Base-by-base conservation (phyloP, 1,284 basidiomycete species). In the Sanghuangporus baumii region DNA sequence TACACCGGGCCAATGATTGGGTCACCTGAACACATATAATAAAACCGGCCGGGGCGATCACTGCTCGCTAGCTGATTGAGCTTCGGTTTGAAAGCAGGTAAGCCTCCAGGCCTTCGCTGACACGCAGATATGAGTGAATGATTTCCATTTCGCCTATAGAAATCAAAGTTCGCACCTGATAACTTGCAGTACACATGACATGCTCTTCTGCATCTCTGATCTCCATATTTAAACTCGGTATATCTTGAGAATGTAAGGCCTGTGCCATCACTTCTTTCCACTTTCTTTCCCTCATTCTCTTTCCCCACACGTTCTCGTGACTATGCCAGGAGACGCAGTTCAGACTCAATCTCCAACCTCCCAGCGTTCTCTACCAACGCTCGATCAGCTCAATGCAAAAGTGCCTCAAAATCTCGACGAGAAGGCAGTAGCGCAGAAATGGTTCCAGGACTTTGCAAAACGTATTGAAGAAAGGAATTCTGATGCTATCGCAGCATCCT, bases 371-470 rank as follows among this genome's bases (percentile, higher is more conserved):
- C 73, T 83, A 20, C 81, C 81, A 6, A 83, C 80, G 4, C 74
- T 84, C 60, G 74, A 79, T 50, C 73, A 69, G 54, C 73, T 83
- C 20, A 74, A 75, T 9, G 74, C 73, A 7, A 68, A 72, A 0
- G 60, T 75, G 2, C 73, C 76, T 7, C 60, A 67, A 38, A 71
- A 78, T 40, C 61, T 81, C 55, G 76, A 79, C 64, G 72, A 73
- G 0, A 70, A 69, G 16, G 66, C 70, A 23, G 69, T 81, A 36
- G 80, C 78, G 0, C 67, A 70, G 31, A 69, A 72, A 16, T 87
- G 85, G 83, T 75, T 85, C 60, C 56, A 67, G 12, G 63, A 72
- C 2, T 81, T 87, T 67, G 67, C 76, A 8, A 62, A 72, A 18
- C 69, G 74, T 6, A 69, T 77, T 37, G 69, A 71, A 47, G 66